These are phyloP conservation scores for Penicillium flavigenum DNA, from an alignment of 495 filamentous ascomycete species.

Conservation along the genomic window DNA sequence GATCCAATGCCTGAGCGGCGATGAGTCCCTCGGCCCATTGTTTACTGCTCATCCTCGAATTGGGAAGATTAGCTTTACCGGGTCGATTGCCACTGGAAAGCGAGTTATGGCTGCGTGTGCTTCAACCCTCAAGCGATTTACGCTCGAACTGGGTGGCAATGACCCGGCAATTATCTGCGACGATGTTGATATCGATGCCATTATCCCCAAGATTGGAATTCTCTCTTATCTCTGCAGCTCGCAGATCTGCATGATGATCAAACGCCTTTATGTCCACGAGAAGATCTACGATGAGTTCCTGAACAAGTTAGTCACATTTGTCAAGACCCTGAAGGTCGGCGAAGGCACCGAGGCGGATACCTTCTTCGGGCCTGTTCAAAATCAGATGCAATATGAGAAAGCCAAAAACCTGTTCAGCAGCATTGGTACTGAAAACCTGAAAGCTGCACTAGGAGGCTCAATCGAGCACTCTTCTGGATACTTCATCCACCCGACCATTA, in stretches of 20 bases:
- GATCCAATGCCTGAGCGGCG: slow-evolving; percentile 65
- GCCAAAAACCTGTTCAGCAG: slow-evolving; percentile 51
- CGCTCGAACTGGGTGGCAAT: slow-evolving; percentile 64
- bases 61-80: slow-evolving; percentile 70
- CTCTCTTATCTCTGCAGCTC: slow-evolving; percentile 58
- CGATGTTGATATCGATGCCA: slow-evolving; percentile 63
- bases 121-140: slow-evolving; percentile 61
- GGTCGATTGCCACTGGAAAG: slow-evolving; percentile 63
- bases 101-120: slow-evolving; percentile 60
- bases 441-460: slow-evolving; percentile 35
- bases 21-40: slow-evolving; percentile 60
- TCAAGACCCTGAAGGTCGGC: slow-evolving; percentile 50
- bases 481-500: slow-evolving; percentile 57
- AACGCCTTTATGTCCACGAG: slow-evolving; percentile 70
- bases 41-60: slow-evolving; percentile 59
- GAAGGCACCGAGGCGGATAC: slow-evolving; percentile 43
- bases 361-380: slow-evolving; percentile 59
- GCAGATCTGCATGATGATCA: slow-evolving; percentile 60
- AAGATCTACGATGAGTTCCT: slow-evolving; percentile 64
- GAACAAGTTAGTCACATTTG: slow-evolving; percentile 52
- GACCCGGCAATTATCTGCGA: slow-evolving; percentile 64
- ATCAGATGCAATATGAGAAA: slow-evolving; percentile 56
- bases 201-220: slow-evolving; percentile 49
- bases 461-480: slow-evolving; percentile 44
- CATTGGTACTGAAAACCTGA: slow-evolving; percentile 47